These are phyloP conservation scores for Pythium brachiatum DNA, from an alignment of 352 stramenopile species.

Conservation along the genomic window DNA sequence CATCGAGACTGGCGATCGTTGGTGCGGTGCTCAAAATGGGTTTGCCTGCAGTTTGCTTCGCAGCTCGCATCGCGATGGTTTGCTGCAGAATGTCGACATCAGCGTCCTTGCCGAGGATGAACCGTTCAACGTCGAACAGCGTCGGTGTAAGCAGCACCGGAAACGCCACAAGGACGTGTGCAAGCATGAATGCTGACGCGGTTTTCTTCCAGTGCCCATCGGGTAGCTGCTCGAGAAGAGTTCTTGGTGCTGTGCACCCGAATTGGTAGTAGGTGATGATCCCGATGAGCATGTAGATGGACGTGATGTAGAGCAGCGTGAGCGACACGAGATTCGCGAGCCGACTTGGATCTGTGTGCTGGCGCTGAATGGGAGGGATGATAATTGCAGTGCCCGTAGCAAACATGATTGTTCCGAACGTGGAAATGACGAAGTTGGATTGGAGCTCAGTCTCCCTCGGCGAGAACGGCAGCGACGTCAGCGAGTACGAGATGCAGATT, in stretches of 20 bases:
- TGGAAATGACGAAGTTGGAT: slow-evolving; percentile 36
- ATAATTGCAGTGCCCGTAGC: slow-evolving; percentile 62
- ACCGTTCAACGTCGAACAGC: slow-evolving; percentile 64
- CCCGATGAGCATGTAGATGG: slow-evolving; percentile 66
- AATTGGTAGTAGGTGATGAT: slow-evolving; percentile 71
- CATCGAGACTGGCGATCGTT: slow-evolving; percentile 36
- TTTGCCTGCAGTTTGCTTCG: slow-evolving; percentile 34
- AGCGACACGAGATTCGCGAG: slow-evolving; percentile 60
- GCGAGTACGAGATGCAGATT: slow-evolving; percentile 54
- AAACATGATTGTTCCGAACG: slow-evolving; percentile 75
- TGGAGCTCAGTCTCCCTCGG: slow-evolving; percentile 54
- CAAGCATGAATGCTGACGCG: slow-evolving; percentile 44
- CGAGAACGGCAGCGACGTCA: slow-evolving; percentile 34
- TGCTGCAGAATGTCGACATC: slow-evolving; percentile 58
- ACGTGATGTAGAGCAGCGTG: slow-evolving; percentile 70
- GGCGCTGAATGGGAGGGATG: slow-evolving; percentile 59
- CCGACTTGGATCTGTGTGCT: slow-evolving; percentile 45
- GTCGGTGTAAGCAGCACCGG: slow-evolving; percentile 61
- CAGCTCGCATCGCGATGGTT: slow-evolving; percentile 32
- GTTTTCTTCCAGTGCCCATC: slow-evolving; percentile 29
- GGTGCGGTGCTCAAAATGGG: slow-evolving; percentile 38
- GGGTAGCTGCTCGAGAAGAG: slow-evolving; percentile 55
- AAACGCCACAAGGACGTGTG: slow-evolving; percentile 64
- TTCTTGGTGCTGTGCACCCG: slow-evolving; percentile 58
- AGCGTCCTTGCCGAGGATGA: slow-evolving; percentile 53